phyloP scores from a whole-genome alignment of 352 stramenopile species.

The Globisporangium paroecandrum region DNA sequence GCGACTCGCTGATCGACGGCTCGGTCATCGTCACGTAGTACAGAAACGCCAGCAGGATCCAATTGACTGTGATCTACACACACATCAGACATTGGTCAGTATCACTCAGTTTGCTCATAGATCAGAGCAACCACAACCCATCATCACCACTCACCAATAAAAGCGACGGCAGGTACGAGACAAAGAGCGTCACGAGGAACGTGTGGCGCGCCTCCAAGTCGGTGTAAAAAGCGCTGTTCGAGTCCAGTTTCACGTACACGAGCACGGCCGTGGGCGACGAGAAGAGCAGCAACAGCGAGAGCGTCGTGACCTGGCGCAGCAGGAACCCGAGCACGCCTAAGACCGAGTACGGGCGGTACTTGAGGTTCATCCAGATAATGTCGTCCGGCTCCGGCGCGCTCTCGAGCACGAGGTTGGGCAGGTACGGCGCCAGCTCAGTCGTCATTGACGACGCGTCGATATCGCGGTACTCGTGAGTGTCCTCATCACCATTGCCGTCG shows the following conservation, averaged over 20 bases:
- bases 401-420: slow-evolving; percentile 48
- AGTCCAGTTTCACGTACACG: slow-evolving; percentile 80
- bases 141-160: slow-evolving; percentile 41
- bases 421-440: slow-evolving; percentile 35
- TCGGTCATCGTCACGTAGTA: slow-evolving; percentile 70
- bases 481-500: neutral
- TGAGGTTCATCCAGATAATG: slow-evolving; percentile 73
- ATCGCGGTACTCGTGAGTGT: neutral
- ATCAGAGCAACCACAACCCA: neutral
- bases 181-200: slow-evolving; percentile 54
- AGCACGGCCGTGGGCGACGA: slow-evolving; percentile 76
- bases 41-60: slow-evolving; percentile 64
- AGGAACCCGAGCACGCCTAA: slow-evolving; percentile 34
- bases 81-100: slow-evolving; percentile 1
- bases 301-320: slow-evolving; percentile 44
- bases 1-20: slow-evolving; percentile 61
- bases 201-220: slow-evolving; percentile 42
- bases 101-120: neutral
- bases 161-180: slow-evolving; percentile 69
- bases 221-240: slow-evolving; percentile 55
- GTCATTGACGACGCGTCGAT: neutral
- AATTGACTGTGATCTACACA: slow-evolving; percentile 70
- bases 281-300: slow-evolving; percentile 62
- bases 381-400: slow-evolving; percentile 76
- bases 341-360: slow-evolving; percentile 52